These are phyloP conservation scores for Austroboletus niveus DNA, from an alignment of 1,284 basidiomycete species.

Conservation along the genomic window DNA sequence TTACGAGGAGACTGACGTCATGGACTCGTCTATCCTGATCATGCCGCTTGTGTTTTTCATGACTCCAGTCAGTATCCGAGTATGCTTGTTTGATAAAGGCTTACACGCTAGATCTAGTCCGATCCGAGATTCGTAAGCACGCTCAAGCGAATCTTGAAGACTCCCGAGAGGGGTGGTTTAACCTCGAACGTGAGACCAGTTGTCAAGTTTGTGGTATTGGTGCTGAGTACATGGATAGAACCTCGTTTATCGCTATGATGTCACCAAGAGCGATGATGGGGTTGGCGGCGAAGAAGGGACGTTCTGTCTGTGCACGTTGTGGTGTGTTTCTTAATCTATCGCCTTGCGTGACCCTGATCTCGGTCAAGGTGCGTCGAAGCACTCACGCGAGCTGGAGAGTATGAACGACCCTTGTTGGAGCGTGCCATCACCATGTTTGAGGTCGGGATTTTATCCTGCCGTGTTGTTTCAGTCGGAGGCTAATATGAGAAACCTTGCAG, in stretches of 20 bases:
- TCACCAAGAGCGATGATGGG: conserved; percentile 79
- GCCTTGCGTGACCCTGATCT: conserved; percentile 13
- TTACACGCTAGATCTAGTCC: conserved; percentile 43
- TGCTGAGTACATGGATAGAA: conserved; percentile 13
- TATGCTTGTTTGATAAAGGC: conserved; percentile 3
- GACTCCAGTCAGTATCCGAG: conserved; percentile 51
- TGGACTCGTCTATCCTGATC: conserved; percentile 76
- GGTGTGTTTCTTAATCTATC: conserved; percentile 34
- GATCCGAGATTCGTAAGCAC: conserved; percentile 87
- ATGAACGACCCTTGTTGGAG: conserved; percentile 63
- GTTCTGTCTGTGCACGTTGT: conserved; percentile 77
- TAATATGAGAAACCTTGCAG: conserved; percentile 32
- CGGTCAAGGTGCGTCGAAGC: conserved; percentile 78
- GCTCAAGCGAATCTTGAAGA: conserved; percentile 75
- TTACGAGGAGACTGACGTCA: conserved; percentile 67
- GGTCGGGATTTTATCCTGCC: conserved; percentile 40
- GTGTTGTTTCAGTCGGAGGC: background rate
- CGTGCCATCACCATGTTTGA: conserved; percentile 81
- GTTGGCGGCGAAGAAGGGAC: conserved; percentile 92
- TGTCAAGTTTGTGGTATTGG: background rate
- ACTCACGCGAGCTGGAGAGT: conserved; percentile 79
- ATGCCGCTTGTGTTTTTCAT: conserved; percentile 90
- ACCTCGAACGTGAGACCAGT: conserved; percentile 71
- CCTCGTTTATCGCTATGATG: conserved; percentile 77
- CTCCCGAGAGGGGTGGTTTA: conserved; percentile 84